Base-by-base conservation (phyloP, 768 basidiomycete genomes). In the Cantharellus cinnabarinus region DNA sequence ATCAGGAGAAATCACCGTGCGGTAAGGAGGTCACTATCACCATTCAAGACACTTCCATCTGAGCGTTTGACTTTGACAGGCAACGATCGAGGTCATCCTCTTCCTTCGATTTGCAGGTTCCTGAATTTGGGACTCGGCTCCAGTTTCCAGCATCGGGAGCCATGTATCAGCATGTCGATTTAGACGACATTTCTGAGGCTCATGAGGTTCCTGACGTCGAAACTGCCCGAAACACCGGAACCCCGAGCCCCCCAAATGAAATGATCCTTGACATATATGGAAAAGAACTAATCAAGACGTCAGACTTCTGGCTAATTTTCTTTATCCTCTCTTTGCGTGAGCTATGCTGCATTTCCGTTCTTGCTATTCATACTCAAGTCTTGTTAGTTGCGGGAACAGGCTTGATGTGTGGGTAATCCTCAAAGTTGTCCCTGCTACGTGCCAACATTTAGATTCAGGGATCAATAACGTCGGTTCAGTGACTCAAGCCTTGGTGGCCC, bases 381-480 rank as follows among this genome's bases (percentile, higher is more conserved):
- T 53, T 37, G 61, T 2, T 59, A 82, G 82, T 85, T 63, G 78
- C 79, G 59, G 85, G 85, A 5, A 83, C 79, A 5, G 85, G 85
- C 2, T 59, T 88, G 42, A 86, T 85, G 81, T 88, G 81, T 82
- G 64, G 53, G 79, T 68, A 4, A 10, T 20, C 34, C 44, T 50
- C 42, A 14, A 41, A 20, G n/a, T 20, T 57, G 4, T 59, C 41
- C 56, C 38, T 35, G 29, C 37, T 15, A 7, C 29, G 41, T 4
- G 7, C 50, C 48, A 61, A 34, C 35, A 15, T 20, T 20, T 38
- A 5, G 14, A 42, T 40, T 35, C 59, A 84, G 83, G 81, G 65
- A 89, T 90, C 69, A 89, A 89, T 67, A 89, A 90, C 62, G 85
- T 83, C n/a, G 85, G 88, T 14, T 77, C 81, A 2, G 82, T 87